These are phyloP conservation scores for Cryptococcus deneoformans DNA, from an alignment of 1,284 basidiomycete genomes.

Conservation along the genomic window DNA sequence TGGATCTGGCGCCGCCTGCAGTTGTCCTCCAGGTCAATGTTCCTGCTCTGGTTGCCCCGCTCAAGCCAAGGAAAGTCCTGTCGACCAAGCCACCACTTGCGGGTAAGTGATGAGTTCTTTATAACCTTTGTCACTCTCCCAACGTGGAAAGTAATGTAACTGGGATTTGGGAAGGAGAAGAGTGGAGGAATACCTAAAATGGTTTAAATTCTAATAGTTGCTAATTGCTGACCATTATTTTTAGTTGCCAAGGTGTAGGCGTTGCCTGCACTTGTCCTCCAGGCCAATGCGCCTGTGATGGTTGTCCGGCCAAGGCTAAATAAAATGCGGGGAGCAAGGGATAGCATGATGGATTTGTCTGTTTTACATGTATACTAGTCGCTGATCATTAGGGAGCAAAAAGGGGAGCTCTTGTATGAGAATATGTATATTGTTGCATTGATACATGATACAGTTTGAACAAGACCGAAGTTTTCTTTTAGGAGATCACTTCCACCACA, in stretches of 20 bases:
- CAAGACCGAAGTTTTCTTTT: too few species aligned
- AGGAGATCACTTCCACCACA: too few species aligned
- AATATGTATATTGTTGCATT: too few species aligned
- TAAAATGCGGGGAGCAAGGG: background rate
- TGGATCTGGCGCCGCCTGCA: slow-evolving; percentile 6
- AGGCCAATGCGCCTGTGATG: slow-evolving; percentile 8
- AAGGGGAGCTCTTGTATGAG: too few species aligned
- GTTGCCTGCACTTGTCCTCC: slow-evolving; percentile 1
- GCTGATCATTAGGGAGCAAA: too few species aligned
- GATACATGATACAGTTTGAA: too few species aligned
- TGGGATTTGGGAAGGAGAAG: background rate
- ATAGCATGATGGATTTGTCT: too few species aligned
- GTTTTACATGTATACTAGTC: too few species aligned
- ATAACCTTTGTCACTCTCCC: background rate
- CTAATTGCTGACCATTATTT: background rate
- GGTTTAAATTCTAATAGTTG: background rate
- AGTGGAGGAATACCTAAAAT: background rate
- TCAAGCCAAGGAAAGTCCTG: slow-evolving; percentile 1
- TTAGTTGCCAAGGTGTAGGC: background rate
- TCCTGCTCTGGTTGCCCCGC: slow-evolving; percentile 20
- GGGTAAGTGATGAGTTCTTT: slow-evolving; percentile 1
- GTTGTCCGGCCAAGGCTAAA: slow-evolving; percentile 9
- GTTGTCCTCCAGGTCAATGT: slow-evolving; percentile 27
- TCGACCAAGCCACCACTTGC: background rate
- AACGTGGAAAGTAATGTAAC: background rate